Percentiles rank a stretch among this genome's conserved stretches.
These are phyloP conservation scores for Narthecium ossifragum DNA, from an alignment of 106 monocot genomes.

Conservation along the genomic window DNA sequence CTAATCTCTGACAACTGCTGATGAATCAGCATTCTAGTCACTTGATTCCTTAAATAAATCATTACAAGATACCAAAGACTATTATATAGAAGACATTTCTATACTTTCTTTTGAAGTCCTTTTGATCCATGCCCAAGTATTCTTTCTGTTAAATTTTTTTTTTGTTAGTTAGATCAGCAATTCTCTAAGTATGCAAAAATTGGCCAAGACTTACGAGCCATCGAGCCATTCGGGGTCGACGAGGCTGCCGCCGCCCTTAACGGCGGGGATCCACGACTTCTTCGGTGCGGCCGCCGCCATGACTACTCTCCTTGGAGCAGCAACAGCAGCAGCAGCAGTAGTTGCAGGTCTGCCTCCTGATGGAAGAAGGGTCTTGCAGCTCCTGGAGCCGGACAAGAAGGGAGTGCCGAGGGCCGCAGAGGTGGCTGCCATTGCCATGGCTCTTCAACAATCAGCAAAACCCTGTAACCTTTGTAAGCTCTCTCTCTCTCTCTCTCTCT, in stretches of 20 bases:
- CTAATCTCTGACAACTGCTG: no score
- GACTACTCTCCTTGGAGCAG: conserved; percentile 15
- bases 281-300: conserved; percentile 51
- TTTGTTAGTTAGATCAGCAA: not conserved
- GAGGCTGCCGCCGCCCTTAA: conserved; percentile 58
- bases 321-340: conserved; percentile 2
- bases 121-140: no score
- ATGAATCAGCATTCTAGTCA: no score
- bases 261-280: conserved; percentile 92
- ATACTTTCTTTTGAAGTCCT: no score
- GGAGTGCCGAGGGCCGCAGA: conserved; percentile 58
- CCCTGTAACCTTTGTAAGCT: not conserved
- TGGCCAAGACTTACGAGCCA: conserved; percentile 66
- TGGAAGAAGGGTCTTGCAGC: conserved; percentile 24
- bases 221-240: conserved; percentile 95
- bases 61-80: not conserved
- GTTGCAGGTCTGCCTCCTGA: no score
- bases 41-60: no score
- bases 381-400: conserved; percentile 56
- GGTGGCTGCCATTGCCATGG: conserved; percentile 59
- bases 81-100: no score
- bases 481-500: no score
- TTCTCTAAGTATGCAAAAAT: not conserved
- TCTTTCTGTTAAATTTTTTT: not conserved
- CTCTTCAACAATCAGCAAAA: not conserved